phyloP scores from a whole-genome alignment of 2,329 filamentous ascomycete species.

The Botrytis medusae region DNA sequence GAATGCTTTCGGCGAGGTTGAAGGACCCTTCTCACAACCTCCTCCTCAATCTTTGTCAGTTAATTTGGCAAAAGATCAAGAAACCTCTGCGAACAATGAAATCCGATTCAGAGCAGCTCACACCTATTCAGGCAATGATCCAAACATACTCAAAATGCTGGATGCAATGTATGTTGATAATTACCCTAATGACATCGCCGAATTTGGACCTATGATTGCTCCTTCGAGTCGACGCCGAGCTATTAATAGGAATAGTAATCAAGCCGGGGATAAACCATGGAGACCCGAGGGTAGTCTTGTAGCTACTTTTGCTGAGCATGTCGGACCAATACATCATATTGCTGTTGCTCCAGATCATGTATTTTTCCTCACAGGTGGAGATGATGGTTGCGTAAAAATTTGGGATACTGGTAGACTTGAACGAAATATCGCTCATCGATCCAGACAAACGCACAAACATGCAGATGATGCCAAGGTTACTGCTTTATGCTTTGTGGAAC shows the following conservation, averaged over 20 bases:
- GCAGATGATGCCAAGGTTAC: conserved; percentile 69
- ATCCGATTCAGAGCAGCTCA: conserved; percentile 64
- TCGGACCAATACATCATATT: conserved; percentile 76
- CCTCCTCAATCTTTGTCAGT: conserved; percentile 41
- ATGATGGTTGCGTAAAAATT: conserved; percentile 86
- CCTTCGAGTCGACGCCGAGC: conserved; percentile 59
- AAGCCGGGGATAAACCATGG: conserved; percentile 62
- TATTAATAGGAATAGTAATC: conserved; percentile 41
- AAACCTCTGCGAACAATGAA: conserved; percentile 40
- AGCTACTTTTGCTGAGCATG: conserved; percentile 86
- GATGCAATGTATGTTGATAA: conserved; percentile 81
- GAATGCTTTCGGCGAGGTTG: conserved; percentile 64
- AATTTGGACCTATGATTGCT: conserved; percentile 79
- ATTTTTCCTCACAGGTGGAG: conserved; percentile 92
- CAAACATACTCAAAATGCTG: conserved; percentile 67
- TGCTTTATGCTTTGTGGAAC: conserved; percentile 86
- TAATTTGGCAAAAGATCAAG: conserved; percentile 41
- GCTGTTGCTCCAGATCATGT: conserved; percentile 83
- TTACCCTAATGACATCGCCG: conserved; percentile 62
- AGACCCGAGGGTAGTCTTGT: conserved; percentile 80
- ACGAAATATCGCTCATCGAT: conserved; percentile 84
- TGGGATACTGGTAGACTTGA: conserved; percentile 93
- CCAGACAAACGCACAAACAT: conserved; percentile 82
- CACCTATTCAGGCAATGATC: conserved; percentile 80
- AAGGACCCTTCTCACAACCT: conserved; percentile 46